phyloP scores from a whole-genome alignment of 164 flowering plant species.

The Vitis rotundifolia region DNA sequence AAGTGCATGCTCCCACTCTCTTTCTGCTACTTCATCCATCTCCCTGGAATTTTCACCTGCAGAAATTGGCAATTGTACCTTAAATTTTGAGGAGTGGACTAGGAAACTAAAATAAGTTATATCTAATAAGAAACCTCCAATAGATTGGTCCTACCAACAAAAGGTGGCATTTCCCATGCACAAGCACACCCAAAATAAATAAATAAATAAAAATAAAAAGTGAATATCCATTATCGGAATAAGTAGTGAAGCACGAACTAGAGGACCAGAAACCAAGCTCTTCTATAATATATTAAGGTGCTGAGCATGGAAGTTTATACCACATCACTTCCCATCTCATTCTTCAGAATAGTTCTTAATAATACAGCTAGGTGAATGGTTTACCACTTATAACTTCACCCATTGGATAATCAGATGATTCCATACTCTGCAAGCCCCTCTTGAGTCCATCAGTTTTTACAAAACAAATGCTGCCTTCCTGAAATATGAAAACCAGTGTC shows the following conservation, averaged over 20 bases:
- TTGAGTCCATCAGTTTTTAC: constrained; percentile 57
- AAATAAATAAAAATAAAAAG: neutral
- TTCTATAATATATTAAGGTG: neutral
- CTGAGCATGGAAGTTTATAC: too few species aligned
- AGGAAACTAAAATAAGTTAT: neutral
- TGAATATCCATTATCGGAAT: neutral
- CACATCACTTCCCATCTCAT: too few species aligned
- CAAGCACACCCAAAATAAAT: neutral
- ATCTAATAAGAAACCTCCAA: neutral
- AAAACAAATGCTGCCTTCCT: constrained; percentile 41
- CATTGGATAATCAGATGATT: constrained; percentile 71
- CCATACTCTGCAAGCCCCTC: constrained; percentile 64
- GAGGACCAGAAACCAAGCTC: neutral
- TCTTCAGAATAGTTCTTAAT: too few species aligned
- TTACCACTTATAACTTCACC: constrained; percentile 51
- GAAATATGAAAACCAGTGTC: constrained; percentile 9
- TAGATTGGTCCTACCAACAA: neutral
- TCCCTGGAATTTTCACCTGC: constrained; percentile 59
- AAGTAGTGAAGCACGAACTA: neutral
- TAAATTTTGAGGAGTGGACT: neutral
- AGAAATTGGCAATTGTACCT: constrained; percentile 4
- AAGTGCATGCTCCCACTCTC: constrained; percentile 87
- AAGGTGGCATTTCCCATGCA: neutral
- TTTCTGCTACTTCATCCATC: constrained; percentile 69
- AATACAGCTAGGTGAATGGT: neutral